These are phyloP conservation scores for Marsdenia floribunda DNA, from an alignment of 257 asterid species.

Conservation along the genomic window DNA sequence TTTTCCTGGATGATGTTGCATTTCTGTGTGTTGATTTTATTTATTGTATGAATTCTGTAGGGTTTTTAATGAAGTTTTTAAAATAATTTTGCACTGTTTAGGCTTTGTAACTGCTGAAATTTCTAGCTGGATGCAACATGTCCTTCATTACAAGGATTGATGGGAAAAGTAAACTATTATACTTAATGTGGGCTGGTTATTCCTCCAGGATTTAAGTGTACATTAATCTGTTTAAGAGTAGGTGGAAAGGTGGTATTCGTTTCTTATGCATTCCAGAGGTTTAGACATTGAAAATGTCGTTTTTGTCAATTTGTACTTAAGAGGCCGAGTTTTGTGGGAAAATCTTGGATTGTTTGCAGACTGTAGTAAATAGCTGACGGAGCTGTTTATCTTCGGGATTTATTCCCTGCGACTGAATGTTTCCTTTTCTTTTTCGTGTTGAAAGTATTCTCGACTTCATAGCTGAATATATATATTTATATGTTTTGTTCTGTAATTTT, in stretches of 20 bases:
- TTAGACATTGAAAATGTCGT: neutral
- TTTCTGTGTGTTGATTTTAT: neutral
- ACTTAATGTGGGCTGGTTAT: neutral
- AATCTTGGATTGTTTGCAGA: neutral
- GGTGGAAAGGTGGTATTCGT: neutral
- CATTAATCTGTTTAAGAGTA: neutral
- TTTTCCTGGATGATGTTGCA: neutral
- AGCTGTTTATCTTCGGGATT: neutral
- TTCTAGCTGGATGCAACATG: neutral
- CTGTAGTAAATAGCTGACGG: neutral
- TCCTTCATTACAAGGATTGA: neutral
- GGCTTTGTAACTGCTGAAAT: neutral
- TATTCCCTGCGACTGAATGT: too few relatives aligned
- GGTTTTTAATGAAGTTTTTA: constrained; percentile 12
- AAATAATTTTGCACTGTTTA: neutral
- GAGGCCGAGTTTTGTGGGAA: neutral
- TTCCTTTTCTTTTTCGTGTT: too few relatives aligned
- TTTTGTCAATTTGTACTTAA: neutral
- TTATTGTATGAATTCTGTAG: neutral
- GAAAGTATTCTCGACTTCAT: neutral
- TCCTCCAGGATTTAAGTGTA: neutral
- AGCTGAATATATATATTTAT: neutral
- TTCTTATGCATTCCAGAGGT: neutral
- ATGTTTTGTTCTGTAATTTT: neutral
- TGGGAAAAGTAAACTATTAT: neutral